Evolutionary conservation across 352 stramenopile genomes (phyloP), one percentile per base, ranked within the genome.

Genomic region (Pythium folliculosum): DNA sequence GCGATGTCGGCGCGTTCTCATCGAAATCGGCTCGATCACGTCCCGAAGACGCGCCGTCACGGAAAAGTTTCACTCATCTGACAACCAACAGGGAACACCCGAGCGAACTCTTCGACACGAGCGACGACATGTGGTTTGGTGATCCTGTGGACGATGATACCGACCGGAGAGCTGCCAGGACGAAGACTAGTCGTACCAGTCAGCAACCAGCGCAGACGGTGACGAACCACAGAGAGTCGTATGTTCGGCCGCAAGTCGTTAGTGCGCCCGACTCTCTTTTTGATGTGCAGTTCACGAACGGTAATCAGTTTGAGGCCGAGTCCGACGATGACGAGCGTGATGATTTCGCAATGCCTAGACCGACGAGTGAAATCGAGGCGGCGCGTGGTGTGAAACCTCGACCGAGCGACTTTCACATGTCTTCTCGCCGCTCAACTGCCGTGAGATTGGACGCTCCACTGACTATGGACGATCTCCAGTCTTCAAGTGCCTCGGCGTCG

Each of bases 71-170:
- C 10, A 25, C 60, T 22, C 23, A 44, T 23, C 47, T 51, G 35
- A 21, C 48, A 7, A 5, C 53, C 9, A 1, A 30, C 17, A 45
- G 47, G 47, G 22, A 66, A 37, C 27, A 35, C 25, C 13, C 49
- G n/a, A 57, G 32, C 17, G 62, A 75, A 16, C 62, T 92, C 14
- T 90, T 91, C 63, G 77, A 89, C 45, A 62, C 60, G 25, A 63
- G 64, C 6, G 84, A 88, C 21, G 79, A 90, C 21, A 75, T 75
- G 25, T 92, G 82, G 84, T 92, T 92, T 73, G 75, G 63, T 0
- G 82, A 92, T 50, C 70, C 75, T 17, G 58, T 71, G 5, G 64
- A 70, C n/a, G 49, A 70, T 8, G 48, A 49, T 17, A 43, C 13
- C 12, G 38, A 25, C 30, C 43, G 27, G 1, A 23, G 30, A 44